phyloP scores from a whole-genome alignment of 345 rosid genomes.

The Iberis pinnata region DNA sequence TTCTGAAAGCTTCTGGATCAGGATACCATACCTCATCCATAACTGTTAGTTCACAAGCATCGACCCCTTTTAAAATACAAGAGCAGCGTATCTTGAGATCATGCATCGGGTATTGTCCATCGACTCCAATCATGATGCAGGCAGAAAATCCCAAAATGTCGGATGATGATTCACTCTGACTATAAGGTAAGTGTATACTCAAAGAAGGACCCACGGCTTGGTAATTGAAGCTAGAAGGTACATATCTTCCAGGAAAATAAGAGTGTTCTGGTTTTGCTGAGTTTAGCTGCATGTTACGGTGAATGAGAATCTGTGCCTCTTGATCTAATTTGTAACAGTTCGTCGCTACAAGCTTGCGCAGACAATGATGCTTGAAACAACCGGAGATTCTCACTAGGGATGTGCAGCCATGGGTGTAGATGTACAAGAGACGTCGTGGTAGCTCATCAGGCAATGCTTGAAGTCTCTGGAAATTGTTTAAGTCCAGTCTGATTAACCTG shows the following conservation, averaged over 20 bases:
- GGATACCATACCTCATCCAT: conserved; percentile 32
- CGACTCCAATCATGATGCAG: conserved; percentile 21
- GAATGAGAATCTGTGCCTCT: conserved; percentile 21
- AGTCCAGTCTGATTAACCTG: conserved; percentile 4
- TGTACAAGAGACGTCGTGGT: conserved; percentile 16
- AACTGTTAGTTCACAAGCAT: conserved; percentile 7
- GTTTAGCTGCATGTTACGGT: conserved; percentile 18
- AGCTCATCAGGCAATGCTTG: conserved; percentile 30
- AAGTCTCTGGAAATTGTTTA: conserved; percentile 31
- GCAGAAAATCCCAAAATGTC: conserved; percentile 26
- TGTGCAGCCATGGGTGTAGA: conserved; percentile 21
- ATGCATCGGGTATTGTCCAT: conserved; percentile 19
- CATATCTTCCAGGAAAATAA: conserved; percentile 27
- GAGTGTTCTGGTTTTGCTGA: conserved; percentile 22
- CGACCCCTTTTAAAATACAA: conserved; percentile 13
- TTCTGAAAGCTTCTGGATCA: conserved; percentile 22
- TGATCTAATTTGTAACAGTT: conserved; percentile 28
- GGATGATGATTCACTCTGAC: conserved; percentile 4
- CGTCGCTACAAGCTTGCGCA: conserved; percentile 26
- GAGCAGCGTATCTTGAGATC: conserved; percentile 23
- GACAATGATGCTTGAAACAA: conserved; percentile 15
- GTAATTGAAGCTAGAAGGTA: conserved; percentile 20
- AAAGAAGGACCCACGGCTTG: conserved; percentile 19
- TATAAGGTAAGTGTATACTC: conserved; percentile 21
- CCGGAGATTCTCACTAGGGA: conserved; percentile 26